Base-by-base conservation (phyloP, 2,329 filamentous ascomycete species). In the Ophiostoma populinum region DNA sequence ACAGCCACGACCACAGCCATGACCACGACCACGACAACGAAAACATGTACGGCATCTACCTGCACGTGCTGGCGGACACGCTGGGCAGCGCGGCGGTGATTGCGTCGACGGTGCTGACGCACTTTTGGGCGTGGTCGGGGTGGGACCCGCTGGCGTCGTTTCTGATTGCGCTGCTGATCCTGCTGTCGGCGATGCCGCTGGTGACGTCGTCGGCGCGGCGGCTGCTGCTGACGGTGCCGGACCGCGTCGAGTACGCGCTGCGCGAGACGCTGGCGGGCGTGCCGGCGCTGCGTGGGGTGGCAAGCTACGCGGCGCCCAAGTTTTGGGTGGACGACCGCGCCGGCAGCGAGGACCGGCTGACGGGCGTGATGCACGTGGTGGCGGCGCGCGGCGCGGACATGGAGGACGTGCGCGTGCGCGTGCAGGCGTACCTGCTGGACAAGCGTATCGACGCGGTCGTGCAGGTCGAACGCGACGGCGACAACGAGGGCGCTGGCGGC, bases 1-100 rank as follows among this genome's bases (percentile, higher is more conserved):
- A 60, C 34, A 45, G 49, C 19, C 51, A 60, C 34, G 52, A 45
- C n/a, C 54, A 59, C 34, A 51, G 45, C 13, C 54, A 61, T 39
- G 48, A 51, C 12, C 58, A 65, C 37, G 57, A 59, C n/a, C 79
- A 86, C 48, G 79, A 83, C 42, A 93, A 93, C 53, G 90, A 98
- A 48, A 98, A 98, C 51, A 94, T 98, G 86, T 60, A 90, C 47
- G 90, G 90, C 10, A 95, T 98, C 45, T 98, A 92, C 55, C 63
- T 98, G 15, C 90, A 98, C 50, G 81, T 98, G 34, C 65, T 95
- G 19, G 90, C 90, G 6, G 90, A 98, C 52, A 92, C 90, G 0
- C 73, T 95, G 20, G 90, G 90, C 18, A 94, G 86, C 36, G 80
- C 86, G 1, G 90, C 90, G 1, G 90, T 98, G 32, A 93, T 98